phyloP scores from a whole-genome alignment of 371 early-diverging fungal genomes.

The Syncephalis plumigaleata region DNA sequence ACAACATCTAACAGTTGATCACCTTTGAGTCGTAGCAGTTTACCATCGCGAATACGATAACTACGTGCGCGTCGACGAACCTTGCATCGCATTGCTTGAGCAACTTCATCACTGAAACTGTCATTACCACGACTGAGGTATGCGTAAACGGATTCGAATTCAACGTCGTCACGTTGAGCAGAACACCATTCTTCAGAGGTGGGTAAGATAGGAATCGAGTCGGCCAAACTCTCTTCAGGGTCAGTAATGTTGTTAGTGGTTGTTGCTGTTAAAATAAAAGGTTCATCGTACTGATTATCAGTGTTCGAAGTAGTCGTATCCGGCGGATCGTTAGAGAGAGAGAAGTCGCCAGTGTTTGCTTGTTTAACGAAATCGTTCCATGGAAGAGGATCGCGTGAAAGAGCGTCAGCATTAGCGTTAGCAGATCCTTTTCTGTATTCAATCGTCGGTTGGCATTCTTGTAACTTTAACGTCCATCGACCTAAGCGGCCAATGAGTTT shows the following conservation, averaged over 20 bases:
- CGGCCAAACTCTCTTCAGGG: no score
- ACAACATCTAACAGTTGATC: no score
- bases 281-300: background rate
- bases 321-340: background rate
- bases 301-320: no score
- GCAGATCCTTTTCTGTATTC: constrained; percentile 7
- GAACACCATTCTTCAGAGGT: constrained; percentile 3
- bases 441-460: constrained; percentile 11
- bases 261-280: background rate
- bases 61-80: no score
- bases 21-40: no score
- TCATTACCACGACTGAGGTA: no score
- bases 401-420: constrained; percentile 13
- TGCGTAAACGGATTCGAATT: no score
- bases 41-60: no score
- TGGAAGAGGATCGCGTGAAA: constrained; percentile 7
- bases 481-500: constrained; percentile 7
- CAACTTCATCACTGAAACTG: no score
- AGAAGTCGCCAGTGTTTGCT: no score
- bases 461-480: constrained; percentile 12
- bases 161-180: background rate
- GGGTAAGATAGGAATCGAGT: constrained; percentile 2
- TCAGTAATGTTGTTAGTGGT: no score
- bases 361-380: background rate
- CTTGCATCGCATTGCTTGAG: no score